Conservation (phyloP, 2,329 filamentous ascomycete species). For the Erysiphe pulchra region DNA sequence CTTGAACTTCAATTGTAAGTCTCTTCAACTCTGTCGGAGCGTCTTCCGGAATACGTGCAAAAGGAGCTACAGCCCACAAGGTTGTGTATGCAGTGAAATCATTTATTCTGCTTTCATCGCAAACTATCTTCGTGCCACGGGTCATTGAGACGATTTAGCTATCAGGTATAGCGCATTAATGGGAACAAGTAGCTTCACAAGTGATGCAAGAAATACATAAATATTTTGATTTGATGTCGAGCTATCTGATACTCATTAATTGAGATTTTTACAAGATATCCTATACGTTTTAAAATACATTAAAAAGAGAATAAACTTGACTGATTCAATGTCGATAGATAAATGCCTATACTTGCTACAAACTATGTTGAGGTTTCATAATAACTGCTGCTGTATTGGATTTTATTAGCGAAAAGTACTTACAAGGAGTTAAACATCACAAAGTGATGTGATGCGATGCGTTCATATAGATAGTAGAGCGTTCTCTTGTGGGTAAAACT, state of each 20-base stretch:
- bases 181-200: neutral
- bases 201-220: neutral
- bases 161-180: neutral
- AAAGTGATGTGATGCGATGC: too few relatives aligned
- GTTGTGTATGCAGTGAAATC: conserved; percentile 21
- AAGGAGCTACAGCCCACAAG: conserved; percentile 34
- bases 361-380: too few relatives aligned
- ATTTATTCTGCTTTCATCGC: conserved; percentile 6
- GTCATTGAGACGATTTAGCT: conserved; percentile 20
- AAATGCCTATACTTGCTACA: too few relatives aligned
- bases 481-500: too few relatives aligned
- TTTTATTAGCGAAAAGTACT: too few relatives aligned
- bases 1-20: conserved; percentile 30
- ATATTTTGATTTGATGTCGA: neutral
- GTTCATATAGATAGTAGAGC: too few relatives aligned
- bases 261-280: neutral
- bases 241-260: neutral
- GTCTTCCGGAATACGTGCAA: conserved; percentile 31
- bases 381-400: too few relatives aligned
- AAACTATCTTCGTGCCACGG: conserved; percentile 16
- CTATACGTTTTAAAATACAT: too few relatives aligned
- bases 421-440: too few relatives aligned
- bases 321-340: too few relatives aligned
- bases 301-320: too few relatives aligned
- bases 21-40: conserved; percentile 31